These are phyloP conservation scores for Lipomyces chichibuensis DNA, from an alignment of 805 yeast species.

Conservation along the genomic window DNA sequence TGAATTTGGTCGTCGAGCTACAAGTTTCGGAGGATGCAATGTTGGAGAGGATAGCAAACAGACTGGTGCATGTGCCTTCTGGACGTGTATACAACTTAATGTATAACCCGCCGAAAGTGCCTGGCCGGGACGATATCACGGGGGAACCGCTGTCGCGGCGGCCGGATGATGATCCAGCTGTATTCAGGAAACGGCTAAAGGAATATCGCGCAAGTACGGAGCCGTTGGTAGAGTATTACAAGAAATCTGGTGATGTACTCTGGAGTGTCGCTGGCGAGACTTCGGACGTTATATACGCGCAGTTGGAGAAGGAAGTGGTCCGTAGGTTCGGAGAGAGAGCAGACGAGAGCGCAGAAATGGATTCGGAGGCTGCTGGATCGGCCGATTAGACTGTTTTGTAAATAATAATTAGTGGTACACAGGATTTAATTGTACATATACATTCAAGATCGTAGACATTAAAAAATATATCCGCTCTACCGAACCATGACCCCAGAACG, in stretches of 20 bases:
- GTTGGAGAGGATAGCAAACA: conserved; percentile 74
- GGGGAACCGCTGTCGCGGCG: conserved; percentile 84
- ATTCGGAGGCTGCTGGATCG: neutral
- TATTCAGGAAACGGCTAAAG: conserved; percentile 67
- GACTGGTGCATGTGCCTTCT: conserved; percentile 83
- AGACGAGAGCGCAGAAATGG: neutral
- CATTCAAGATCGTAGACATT: neutral
- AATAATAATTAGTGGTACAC: neutral
- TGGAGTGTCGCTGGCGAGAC: conserved; percentile 69
- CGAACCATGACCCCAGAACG: neutral
- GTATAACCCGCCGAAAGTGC: conserved; percentile 84
- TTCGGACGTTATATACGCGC: conserved; percentile 81
- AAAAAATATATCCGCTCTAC: neutral
- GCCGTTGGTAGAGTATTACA: conserved; percentile 70
- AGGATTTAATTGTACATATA: neutral
- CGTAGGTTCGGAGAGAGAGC: conserved; percentile 39
- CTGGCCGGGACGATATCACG: conserved; percentile 83
- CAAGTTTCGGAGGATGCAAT: conserved; percentile 87
- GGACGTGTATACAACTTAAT: conserved; percentile 85
- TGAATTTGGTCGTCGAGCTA: conserved; percentile 82
- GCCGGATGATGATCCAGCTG: conserved; percentile 71
- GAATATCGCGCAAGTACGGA: conserved; percentile 60
- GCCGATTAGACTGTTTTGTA: neutral
- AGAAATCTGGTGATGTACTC: conserved; percentile 50
- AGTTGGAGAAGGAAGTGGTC: conserved; percentile 53